Base-by-base conservation (phyloP, 2,329 filamentous ascomycete genomes). In the Neofusicoccum laricinum region DNA sequence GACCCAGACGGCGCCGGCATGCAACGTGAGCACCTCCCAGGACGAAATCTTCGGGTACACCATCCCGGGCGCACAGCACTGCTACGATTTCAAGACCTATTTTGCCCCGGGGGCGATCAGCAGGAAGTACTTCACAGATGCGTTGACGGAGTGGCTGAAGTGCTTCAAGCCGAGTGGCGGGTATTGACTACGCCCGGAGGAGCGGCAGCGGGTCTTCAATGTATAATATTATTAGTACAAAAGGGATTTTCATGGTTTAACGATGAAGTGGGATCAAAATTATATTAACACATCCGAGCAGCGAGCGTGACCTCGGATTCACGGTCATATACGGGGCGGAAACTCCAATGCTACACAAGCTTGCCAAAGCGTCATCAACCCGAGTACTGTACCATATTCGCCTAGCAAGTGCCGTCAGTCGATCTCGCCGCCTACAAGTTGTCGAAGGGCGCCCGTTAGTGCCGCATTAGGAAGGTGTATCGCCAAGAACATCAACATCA, bases 11-110 rank as follows among this genome's bases (percentile, higher is more conserved):
- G 75, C 82, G 15, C 82, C 82, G 0, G 68, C 70, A 17, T 85
- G 82, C 64, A 78, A 79, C 8, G 71, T 73, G 21, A 67, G 72
- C 46, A 78, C 76, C 0, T 66, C 67, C 0, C 63, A 71, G 63
- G 69, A 73, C 11, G 74, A 76, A n/a, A 66, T 85, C 0, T 85
- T 85, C 66, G 82, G 82, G 2, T 80, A 81, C 66, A 68, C 82
- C 11, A 71, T 85, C 64, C 57, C 69, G 3, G 73, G 79, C n/a
- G 78, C 79, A 11, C 73, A 80, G 70, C 83, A 85, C 72, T 80
- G 78, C 61, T 82, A 78, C 69, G 83, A 85, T 70, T 84, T 61
- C 71, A 73, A 43, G 2, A 65, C 64, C 3, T 75, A 36, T 69
- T 68, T 0, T 72, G 69, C 0, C 79, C 76, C 4, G 3, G 53